Evolutionary conservation across 805 yeast species (phyloP).

Genomic region (Wickerhamomyces canadensis): DNA sequence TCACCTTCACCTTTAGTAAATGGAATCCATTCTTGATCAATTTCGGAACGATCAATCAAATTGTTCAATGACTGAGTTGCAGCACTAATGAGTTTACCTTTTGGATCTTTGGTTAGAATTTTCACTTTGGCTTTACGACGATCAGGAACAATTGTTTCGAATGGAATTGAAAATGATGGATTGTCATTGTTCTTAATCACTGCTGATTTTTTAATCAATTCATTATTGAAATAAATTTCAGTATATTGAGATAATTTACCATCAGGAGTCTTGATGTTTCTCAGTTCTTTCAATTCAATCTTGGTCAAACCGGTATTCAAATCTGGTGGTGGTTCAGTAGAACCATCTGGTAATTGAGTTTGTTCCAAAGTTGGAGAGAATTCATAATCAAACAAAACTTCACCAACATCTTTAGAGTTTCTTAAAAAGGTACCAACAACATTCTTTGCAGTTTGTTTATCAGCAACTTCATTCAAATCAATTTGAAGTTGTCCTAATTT

Average conservation of each 20-base stretch:
- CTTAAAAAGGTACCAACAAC: conserved; percentile 56
- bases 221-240: conserved; percentile 64
- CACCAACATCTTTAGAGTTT: conserved; percentile 82
- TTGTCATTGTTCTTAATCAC: conserved; percentile 53
- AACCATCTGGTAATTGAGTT: conserved; percentile 70
- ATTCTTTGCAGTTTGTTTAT: conserved; percentile 43
- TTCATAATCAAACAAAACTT: conserved; percentile 60
- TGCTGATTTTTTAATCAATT: conserved; percentile 51
- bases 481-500: conserved; percentile 71
- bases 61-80: conserved; percentile 54
- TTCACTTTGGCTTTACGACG: conserved; percentile 67
- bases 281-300: conserved; percentile 59
- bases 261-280: conserved; percentile 29
- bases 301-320: conserved; percentile 88
- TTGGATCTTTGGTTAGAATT: conserved; percentile 58
- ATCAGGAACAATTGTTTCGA: conserved; percentile 67
- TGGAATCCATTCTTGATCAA: conserved; percentile 74
- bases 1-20: conserved; percentile 68
- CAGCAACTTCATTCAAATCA: conserved; percentile 62
- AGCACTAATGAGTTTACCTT: conserved; percentile 53
- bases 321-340: conserved; percentile 81
- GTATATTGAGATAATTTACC: conserved; percentile 59
- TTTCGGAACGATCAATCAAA: conserved; percentile 66
- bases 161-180: conserved; percentile 60
- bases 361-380: conserved; percentile 67